Conservation (phyloP, 1,284 basidiomycete species). For the Vanrija humicola region DNA sequence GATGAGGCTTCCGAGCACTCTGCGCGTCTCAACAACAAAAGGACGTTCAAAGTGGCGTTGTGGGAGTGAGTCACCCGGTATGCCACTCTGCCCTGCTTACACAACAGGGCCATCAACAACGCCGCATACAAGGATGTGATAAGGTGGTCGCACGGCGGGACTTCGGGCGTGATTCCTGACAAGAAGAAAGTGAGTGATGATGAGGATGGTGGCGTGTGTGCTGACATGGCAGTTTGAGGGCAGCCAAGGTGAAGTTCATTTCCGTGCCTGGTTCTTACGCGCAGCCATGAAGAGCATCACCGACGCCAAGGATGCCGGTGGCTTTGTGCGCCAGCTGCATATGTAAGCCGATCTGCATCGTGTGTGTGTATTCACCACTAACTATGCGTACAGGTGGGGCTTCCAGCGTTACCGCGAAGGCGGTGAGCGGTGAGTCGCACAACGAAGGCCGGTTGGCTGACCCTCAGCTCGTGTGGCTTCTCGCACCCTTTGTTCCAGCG, state of each 20-base stretch:
- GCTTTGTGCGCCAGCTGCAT: conserved; percentile 18
- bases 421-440: neutral
- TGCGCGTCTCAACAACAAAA: neutral
- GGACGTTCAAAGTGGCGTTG: conserved; percentile 12
- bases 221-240: conserved; percentile 11
- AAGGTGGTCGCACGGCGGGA: conserved; percentile 9
- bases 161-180: conserved; percentile 6
- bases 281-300: conserved; percentile 17
- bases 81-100: neutral
- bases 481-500: conserved; percentile 4
- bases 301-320: conserved; percentile 9
- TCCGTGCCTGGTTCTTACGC: neutral
- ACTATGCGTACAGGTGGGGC: conserved; percentile 7
- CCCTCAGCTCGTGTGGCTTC: conserved; percentile 11
- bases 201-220: neutral
- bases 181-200: conserved; percentile 4
- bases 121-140: neutral
- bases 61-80: conserved; percentile 14
- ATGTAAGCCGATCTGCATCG: conserved; percentile 7
- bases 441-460: neutral
- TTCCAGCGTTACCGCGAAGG: conserved; percentile 6
- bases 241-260: conserved; percentile 4
- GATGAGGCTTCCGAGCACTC: too few species aligned
- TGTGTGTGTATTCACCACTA: too few species aligned
- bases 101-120: conserved; percentile 12